Evolutionary conservation across 352 stramenopile genomes (phyloP).

Genomic region (Halophytophthora polymorphica): DNA sequence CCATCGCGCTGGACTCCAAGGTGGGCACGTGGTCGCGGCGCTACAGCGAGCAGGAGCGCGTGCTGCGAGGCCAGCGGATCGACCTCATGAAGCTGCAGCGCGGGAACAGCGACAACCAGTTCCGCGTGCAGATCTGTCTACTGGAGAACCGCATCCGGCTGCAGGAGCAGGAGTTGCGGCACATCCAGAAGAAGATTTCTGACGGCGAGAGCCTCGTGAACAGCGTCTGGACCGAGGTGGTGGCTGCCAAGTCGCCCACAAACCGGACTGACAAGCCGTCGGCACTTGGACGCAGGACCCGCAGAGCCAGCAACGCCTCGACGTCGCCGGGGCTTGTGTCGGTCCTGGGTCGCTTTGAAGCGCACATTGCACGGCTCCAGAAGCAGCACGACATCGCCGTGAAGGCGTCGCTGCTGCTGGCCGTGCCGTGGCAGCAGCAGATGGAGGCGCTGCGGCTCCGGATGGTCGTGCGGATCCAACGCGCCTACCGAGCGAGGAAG

Average conservation of each 20-base stretch:
- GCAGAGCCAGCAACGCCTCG: not conserved
- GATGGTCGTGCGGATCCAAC: conserved; percentile 75
- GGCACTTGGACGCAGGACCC: not conserved
- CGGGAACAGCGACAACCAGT: conserved; percentile 42
- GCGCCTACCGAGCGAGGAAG: conserved; percentile 50
- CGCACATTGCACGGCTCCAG: conserved; percentile 47
- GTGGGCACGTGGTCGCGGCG: conserved; percentile 38
- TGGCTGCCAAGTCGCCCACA: conserved; percentile 17
- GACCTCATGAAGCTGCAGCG: conserved; percentile 61
- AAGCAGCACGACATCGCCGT: conserved; percentile 54
- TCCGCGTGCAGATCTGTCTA: conserved; percentile 52
- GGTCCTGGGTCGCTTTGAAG: conserved; percentile 61
- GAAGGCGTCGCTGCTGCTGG: conserved; percentile 46
- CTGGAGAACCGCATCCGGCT: conserved; percentile 56
- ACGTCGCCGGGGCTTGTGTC: conserved; percentile 42
- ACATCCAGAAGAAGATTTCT: conserved; percentile 53
- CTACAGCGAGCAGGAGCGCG: conserved; percentile 49
- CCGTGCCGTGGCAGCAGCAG: conserved; percentile 67
- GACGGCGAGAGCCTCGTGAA: conserved; percentile 47
- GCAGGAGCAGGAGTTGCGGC: conserved; percentile 57
- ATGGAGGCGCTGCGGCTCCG: conserved; percentile 62
- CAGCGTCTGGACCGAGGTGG: conserved; percentile 57
- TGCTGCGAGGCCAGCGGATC: conserved; percentile 54
- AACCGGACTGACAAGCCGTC: conserved; percentile 4
- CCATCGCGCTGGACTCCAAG: conserved; percentile 57